phyloP scores from a whole-genome alignment of 2,329 filamentous ascomycete genomes.

The Neofusicoccum sp. region DNA sequence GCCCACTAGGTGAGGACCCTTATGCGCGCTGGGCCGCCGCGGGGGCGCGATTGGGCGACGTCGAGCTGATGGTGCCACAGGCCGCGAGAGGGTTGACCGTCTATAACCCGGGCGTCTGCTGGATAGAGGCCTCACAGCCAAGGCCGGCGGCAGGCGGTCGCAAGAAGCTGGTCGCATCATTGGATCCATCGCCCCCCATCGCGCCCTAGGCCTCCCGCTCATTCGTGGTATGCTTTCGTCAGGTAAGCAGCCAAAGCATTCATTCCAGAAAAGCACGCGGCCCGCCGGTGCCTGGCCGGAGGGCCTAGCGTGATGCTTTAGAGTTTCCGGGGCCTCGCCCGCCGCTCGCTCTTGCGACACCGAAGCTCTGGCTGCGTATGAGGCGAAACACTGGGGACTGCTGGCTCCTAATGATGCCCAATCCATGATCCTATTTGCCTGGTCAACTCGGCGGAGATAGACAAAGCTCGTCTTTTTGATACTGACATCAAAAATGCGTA shows the following conservation, averaged over 20 bases:
- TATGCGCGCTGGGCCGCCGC: constrained; percentile 9
- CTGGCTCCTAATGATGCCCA: constrained; percentile 17
- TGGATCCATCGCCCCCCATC: neutral
- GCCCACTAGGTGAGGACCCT: constrained; percentile 12
- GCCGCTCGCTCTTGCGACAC: neutral
- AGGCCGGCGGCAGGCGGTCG: constrained; percentile 4
- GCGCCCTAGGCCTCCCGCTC: neutral
- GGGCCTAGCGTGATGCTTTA: constrained; percentile 12
- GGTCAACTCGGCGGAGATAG: constrained; percentile 10
- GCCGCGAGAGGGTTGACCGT: neutral
- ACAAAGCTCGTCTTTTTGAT: neutral
- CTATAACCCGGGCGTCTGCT: neutral
- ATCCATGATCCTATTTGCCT: constrained; percentile 6
- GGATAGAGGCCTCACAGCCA: neutral
- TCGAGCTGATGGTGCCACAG: constrained; percentile 9
- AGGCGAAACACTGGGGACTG: constrained; percentile 17
- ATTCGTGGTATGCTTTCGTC: constrained; percentile 1
- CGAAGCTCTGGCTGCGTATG: constrained; percentile 15
- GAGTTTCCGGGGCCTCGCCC: neutral
- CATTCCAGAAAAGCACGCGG: neutral
- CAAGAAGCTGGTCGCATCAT: neutral
- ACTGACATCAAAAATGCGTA: constrained; percentile 17
- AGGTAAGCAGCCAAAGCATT: constrained; percentile 5
- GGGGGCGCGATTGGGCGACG: constrained; percentile 6
- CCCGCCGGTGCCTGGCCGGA: constrained; percentile 8